Evolutionary conservation across 129 eudicot species (phyloP), one percentile per base, ranked within the genome.

Genomic region (Chrysanthemum makinoi): DNA sequence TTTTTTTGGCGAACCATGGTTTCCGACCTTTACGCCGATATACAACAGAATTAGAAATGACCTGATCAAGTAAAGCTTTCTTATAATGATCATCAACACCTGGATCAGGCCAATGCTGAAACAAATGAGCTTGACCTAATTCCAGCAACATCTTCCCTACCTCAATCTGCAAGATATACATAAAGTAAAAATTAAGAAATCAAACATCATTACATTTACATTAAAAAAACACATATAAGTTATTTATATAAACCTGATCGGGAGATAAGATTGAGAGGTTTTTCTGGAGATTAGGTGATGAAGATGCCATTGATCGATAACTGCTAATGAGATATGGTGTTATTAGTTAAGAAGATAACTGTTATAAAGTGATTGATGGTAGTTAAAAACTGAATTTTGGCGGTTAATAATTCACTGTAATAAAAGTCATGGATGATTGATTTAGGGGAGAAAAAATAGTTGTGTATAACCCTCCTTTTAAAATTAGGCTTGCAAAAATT

Each of bases 81-180:
- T 93, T 93, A 61, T 80, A 75, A 72, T 89, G 89, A 70, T 87
- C 98, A 33, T 89, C 95, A 54, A 85, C 82, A 5, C 96, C 95
- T 0, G 81, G 88, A 53, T 87, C 87, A 22, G 95, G 84, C 98
- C 98, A 93, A 73, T 85, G 81, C 80, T 89, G 73, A 70, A 93
- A 93, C 82, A 89, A 70, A 69, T 93, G 95, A 33, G 65, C 66
- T 80, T 87, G 96, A 2, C 82, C 86, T 83, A 80, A 74, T 52
- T 84, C 90, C 66, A 87, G 24, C 69, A 89, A 69, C 95, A 82
- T 82, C 76, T 85, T 93, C 20, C 72, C 95, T 74, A 93, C 56
- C 69, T 87, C 87, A 49, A 81, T 79, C 98, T 93, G n/a, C 18
- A 19, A 11, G 57, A 4, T 62, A 15, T 17, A 50, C 16, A 16